phyloP scores from a whole-genome alignment of 2,329 filamentous ascomycete species.

The Ophioceras dolichostomum region DNA sequence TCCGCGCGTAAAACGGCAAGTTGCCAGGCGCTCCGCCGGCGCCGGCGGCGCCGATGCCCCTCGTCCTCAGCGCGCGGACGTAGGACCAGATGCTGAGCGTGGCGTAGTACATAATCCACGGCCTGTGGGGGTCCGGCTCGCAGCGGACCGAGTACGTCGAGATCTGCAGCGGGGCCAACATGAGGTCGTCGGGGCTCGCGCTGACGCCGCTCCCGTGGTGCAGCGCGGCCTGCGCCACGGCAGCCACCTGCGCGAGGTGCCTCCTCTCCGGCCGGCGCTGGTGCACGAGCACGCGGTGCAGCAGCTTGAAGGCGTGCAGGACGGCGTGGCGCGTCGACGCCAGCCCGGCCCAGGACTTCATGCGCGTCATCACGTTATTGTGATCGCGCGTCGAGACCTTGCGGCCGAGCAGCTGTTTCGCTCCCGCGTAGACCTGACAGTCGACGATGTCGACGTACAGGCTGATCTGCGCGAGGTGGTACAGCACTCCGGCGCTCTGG shows the following conservation, averaged over 20 bases:
- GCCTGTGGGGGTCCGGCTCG: conserved; percentile 72
- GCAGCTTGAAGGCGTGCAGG: conserved; percentile 72
- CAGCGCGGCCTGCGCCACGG: neutral
- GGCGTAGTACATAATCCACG: conserved; percentile 86
- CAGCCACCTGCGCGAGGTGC: neutral
- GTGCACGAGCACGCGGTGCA: conserved; percentile 60
- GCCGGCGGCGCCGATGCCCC: neutral
- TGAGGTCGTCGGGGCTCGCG: conserved; percentile 3
- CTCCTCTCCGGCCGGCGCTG: conserved; percentile 19
- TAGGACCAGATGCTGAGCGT: conserved; percentile 81
- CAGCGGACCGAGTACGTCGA: conserved; percentile 58
- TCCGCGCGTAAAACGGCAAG: conserved; percentile 4
- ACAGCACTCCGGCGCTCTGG: conserved; percentile 67
- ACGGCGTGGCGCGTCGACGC: conserved; percentile 68
- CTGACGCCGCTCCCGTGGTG: conserved; percentile 6
- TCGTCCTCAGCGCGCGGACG: conserved; percentile 55
- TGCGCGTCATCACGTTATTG: conserved; percentile 57
- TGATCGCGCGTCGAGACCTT: conserved; percentile 69
- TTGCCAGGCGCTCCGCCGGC: neutral
- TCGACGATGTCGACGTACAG: conserved; percentile 83
- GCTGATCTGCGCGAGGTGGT: conserved; percentile 80
- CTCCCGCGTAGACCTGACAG: conserved; percentile 79
- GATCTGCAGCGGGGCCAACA: conserved; percentile 21
- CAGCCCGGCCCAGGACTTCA: conserved; percentile 68
- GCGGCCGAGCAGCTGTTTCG: conserved; percentile 57